Evolutionary conservation across 345 rosid species (phyloP).

Genomic region (Boechera divaricarpa): DNA sequence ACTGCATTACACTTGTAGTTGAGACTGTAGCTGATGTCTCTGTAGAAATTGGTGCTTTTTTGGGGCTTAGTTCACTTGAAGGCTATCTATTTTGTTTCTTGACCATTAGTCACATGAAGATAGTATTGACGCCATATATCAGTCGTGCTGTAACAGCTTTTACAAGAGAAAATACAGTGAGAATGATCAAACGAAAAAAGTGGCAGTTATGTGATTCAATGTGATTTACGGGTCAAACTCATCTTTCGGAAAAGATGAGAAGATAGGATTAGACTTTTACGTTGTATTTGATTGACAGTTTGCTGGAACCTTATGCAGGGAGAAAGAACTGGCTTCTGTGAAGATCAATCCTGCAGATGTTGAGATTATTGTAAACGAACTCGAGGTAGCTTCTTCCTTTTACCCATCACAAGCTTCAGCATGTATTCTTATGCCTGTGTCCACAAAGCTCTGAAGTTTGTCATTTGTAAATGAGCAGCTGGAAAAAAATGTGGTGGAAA

Average conservation of each 20-base stretch:
- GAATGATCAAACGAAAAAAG: not conserved
- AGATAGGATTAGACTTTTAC: not conserved
- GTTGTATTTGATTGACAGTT: constrained; percentile 1
- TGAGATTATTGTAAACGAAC: constrained; percentile 87
- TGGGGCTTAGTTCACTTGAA: not conserved
- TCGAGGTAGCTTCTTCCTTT: constrained; percentile 64
- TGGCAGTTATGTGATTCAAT: not conserved
- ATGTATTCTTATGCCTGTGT: not conserved
- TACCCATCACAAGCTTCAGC: not conserved
- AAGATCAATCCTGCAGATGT: constrained; percentile 92
- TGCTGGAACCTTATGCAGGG: constrained; percentile 51
- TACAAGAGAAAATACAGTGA: not conserved
- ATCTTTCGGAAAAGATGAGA: not conserved
- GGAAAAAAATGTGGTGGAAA: constrained; percentile 91
- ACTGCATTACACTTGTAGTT: constrained; percentile 8
- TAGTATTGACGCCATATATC: not conserved
- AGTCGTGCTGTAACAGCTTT: not conserved
- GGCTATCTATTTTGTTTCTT: constrained; percentile 8
- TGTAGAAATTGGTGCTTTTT: constrained; percentile 4
- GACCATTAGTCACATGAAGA: not conserved
- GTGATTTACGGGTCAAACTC: constrained; percentile 11
- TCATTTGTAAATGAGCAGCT: constrained; percentile 50
- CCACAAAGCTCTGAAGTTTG: constrained; percentile 29
- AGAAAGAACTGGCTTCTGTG: constrained; percentile 96
- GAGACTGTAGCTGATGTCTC: constrained; percentile 16